These are phyloP conservation scores for Sarocladiaceae sp. DNA, from an alignment of 2,329 filamentous ascomycete genomes.

Conservation along the genomic window DNA sequence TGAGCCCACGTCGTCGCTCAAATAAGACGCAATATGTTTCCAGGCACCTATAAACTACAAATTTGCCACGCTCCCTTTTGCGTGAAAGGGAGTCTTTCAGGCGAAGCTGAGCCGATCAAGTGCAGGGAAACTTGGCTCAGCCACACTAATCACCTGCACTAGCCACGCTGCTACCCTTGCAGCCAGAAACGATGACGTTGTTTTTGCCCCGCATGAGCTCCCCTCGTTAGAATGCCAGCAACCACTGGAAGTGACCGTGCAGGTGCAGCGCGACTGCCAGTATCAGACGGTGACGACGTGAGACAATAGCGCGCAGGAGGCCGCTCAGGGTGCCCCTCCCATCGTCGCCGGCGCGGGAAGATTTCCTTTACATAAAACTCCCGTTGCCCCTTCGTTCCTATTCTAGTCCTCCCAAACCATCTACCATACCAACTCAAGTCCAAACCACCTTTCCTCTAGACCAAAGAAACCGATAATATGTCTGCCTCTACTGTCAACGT, in stretches of 20 bases:
- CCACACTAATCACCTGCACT: background rate
- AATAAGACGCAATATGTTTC: too few relatives aligned
- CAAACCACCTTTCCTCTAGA: background rate
- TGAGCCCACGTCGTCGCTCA: too few relatives aligned
- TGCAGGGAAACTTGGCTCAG: background rate
- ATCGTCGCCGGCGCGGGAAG: constrained; percentile 11
- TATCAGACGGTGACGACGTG: background rate
- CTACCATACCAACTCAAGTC: background rate
- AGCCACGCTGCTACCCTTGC: constrained; percentile 2
- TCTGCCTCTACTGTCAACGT: constrained; percentile 72
- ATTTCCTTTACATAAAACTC: background rate
- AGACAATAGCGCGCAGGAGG: background rate
- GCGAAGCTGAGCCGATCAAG: too few relatives aligned
- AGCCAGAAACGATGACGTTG: constrained; percentile 22
- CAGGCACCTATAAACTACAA: too few relatives aligned
- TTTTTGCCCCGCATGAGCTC: constrained; percentile 23
- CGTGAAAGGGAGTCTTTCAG: too few relatives aligned
- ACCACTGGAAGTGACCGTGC: background rate
- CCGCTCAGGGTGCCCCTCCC: background rate
- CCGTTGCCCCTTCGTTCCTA: too few relatives aligned
- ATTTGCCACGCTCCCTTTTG: too few relatives aligned
- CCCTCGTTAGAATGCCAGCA: constrained; percentile 12
- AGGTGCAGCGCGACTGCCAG: background rate
- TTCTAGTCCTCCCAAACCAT: background rate
- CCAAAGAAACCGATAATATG: constrained; percentile 32